Base-by-base conservation (phyloP, 2,329 filamentous ascomycete species). In the Talaromyces funiculosus region DNA sequence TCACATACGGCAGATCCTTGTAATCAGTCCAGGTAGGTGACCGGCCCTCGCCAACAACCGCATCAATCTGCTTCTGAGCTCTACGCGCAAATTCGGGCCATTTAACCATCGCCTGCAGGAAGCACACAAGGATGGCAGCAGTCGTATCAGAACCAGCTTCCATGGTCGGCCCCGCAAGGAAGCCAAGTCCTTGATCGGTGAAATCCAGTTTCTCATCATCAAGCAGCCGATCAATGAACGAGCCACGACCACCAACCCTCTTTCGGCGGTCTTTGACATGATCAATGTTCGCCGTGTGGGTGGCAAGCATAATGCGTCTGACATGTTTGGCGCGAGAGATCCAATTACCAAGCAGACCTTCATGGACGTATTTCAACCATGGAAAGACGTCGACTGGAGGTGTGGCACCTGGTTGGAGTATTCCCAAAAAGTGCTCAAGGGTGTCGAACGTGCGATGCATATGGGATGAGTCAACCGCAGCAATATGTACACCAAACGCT, bases 81-180 rank as follows among this genome's bases (percentile, higher is more conserved):
- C 9, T 51, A 20, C 26, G 26, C 59, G 12, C 53, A 33, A 61
- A 33, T 18, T 56, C 40, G 2, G 53, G 59, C 18, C 26, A 51
- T 35, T 78, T 76, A 40, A 77, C 76, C 78, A 85, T 81, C 3
- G 82, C 82, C 18, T 80, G 71, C 0, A 81, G 67, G 62, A 83
- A 80, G 4, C 71, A 20, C 10, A 29, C 22, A 20, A 61, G 14
- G 16, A 58, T 40, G 4, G n/a, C 8, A 31, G 45, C 33, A 20
- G 60, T 29, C 3, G 79, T 82, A 66, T 79, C 80, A 5, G 75
- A 57, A 66, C 77, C 69, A 69, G 73, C 64, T 69, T 77, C 67
- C n/a, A 80, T 68, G 18, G 74, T 70, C 0, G 71, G 73, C 20
- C 75, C 77, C 18, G 72, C 22, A 66, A 76, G 4, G 69, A 77